Base-by-base conservation (phyloP, 352 stramenopile genomes). In the Pythium myriotylum region DNA sequence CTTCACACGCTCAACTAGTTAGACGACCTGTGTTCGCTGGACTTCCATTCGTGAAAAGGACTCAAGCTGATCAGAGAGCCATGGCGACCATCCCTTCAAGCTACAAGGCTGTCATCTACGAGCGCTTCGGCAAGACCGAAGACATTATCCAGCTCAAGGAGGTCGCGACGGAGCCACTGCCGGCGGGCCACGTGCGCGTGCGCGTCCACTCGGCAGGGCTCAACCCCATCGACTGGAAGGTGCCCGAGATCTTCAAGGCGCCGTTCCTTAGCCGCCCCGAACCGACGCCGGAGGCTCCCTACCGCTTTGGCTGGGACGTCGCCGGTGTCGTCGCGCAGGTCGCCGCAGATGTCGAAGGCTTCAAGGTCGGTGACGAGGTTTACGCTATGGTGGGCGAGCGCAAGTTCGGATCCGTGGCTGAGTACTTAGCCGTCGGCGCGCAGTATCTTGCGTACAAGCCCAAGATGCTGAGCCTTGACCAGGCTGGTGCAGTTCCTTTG, bases 381-480 rank as follows among this genome's bases (percentile, higher is more conserved):
- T 56, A 68, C 37, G 69, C 49, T 19, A 73, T 70, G 52, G 32
- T 51, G 1, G 49, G 26, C 12, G 41, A 59, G 22, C 26, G 29
- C 2, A 1, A 61, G 29, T 56, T 33, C 29, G 49, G 49, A 14
- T 41, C 65, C 4, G 67, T 83, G 35, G 74, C 59, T 45, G 72
- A 84, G 58, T 84, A 79, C 37, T 41, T 79, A 9, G 59, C 59
- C 24, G 17, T 70, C 9, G 62, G 72, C n/a, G 67, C 63, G 19
- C 40, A 74, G 22, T 58, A 62, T 5, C 61, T 87, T 24, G 73
- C 70, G 1, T 43, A 56, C 7, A 87, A 87, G 54, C 74, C 74
- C 3, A 67, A 39, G 16, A 74, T 52, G 20, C 43, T 77, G 20
- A 69, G 46, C 24, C 80, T 81, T 33, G 60, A 76, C 17, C 40